These are phyloP conservation scores for Fusarium humuli DNA, from an alignment of 2,329 filamentous ascomycete genomes.

Conservation along the genomic window DNA sequence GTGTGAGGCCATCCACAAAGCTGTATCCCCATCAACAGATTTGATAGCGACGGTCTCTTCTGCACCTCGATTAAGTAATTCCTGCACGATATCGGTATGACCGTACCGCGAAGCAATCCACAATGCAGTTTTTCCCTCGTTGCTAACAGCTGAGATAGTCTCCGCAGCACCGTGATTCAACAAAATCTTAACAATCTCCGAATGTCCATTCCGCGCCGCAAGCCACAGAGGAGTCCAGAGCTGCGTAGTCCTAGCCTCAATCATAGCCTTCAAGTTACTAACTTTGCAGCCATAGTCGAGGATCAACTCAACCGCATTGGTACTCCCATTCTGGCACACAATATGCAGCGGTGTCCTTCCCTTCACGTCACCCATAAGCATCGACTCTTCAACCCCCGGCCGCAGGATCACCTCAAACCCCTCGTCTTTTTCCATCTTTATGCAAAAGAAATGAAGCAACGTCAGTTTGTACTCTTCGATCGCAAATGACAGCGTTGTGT, in stretches of 20 bases:
- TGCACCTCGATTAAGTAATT: not conserved
- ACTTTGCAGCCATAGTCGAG: not conserved
- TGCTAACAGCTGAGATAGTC: not conserved
- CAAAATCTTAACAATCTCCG: not conserved
- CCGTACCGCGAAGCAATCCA: not conserved
- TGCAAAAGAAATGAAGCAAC: rapidly evolving
- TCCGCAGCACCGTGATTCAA: not conserved
- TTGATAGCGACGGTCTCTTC: not conserved
- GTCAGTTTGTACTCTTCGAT: rapidly evolving
- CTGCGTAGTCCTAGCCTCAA: not conserved
- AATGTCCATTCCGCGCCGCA: not conserved
- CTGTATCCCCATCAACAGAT: not conserved
- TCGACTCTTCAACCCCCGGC: rapidly evolving
- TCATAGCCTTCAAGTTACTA: not conserved
- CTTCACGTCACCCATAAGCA: rapidly evolving
- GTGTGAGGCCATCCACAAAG: not conserved
- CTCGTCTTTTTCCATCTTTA: rapidly evolving
- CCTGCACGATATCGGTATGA: not conserved
- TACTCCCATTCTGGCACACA: rapidly evolving
- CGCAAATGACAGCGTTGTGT: rapidly evolving
- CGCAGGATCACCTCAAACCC: not conserved
- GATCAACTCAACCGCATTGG: rapidly evolving
- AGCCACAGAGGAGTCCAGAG: not conserved
- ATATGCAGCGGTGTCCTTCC: rapidly evolving
- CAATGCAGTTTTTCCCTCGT: not conserved